phyloP scores from a whole-genome alignment of 2,329 filamentous ascomycete genomes.

The Colletotrichum sp. region DNA sequence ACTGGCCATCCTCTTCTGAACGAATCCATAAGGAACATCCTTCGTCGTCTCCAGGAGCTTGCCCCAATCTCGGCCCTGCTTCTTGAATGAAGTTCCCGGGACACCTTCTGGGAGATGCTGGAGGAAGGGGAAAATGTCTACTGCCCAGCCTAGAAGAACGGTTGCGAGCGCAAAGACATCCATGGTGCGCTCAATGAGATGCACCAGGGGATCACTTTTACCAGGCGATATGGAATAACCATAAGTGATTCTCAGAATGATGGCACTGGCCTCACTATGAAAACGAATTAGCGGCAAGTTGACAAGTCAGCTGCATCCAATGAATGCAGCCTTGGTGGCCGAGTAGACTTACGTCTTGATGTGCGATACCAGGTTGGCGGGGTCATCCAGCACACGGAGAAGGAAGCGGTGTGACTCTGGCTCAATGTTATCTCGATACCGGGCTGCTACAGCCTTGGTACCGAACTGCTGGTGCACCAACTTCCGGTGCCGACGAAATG shows the following conservation, averaged over 20 bases:
- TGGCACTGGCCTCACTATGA: neutral
- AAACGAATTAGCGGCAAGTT: neutral
- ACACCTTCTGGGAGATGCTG: neutral
- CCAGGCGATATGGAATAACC: neutral
- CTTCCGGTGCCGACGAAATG: neutral
- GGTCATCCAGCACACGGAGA: neutral
- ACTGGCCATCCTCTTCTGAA: neutral
- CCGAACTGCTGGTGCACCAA: neutral
- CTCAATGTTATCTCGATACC: neutral
- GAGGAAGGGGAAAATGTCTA: neutral
- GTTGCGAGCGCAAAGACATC: neutral
- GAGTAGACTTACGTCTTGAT: neutral
- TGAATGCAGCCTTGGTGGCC: neutral
- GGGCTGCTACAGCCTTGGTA: neutral
- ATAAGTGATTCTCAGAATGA: neutral
- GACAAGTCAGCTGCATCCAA: neutral
- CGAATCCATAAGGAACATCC: conserved; percentile 2
- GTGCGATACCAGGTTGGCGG: neutral
- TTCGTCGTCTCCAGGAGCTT: neutral
- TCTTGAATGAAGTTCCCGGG: conserved; percentile 14
- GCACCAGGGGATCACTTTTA: neutral
- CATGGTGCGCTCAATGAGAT: neutral
- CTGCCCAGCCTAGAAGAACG: neutral
- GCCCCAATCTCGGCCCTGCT: conserved; percentile 1
- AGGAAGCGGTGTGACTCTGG: neutral